Base-by-base conservation (phyloP, 2,329 filamentous ascomycete species). In the Aurifilum marmelostoma region DNA sequence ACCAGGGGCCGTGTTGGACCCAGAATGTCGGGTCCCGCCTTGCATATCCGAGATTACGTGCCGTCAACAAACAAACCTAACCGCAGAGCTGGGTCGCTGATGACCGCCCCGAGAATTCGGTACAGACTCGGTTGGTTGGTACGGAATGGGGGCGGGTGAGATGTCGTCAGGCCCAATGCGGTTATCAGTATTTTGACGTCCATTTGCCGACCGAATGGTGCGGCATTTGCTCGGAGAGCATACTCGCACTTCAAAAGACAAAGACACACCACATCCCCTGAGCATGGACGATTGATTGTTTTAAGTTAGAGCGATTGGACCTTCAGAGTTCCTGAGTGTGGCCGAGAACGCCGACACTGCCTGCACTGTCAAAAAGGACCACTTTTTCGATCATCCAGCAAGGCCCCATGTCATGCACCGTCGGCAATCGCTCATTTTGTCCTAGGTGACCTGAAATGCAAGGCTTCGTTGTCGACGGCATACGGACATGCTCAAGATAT, bases 11-110 rank as follows among this genome's bases (percentile, higher is more conserved):
- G 43, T 37, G 24, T 39, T 24, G 52, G 63, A 65, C 66, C 59
- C 63, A 62, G 59, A 16, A 52, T 21, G 52, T 66, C 54, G 64
- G 64, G 34, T 59, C 56, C n/a, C 69, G 68, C 64, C 59, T 63
- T 56, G 69, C 69, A 71, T 67, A 69, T 71, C 69, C 67, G 61
- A 63, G 60, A 69, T 66, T 67, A 65, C 21, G 64, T 68, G n/a
- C 56, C 41, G 62, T 59, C 66, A 60, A 37, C 63, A 52, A 41
- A 58, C 52, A 68, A 71, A 71, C 69, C 65, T 71, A 66, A 71
- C 67, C 69, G 63, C 69, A 71, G 59, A 66, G 69, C 59, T 65
- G 69, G 69, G 65, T 59, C 54, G 52, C 64, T 66, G 52, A 41
- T 21, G 43, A 29, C n/a, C 41, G 34, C 34, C 34, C 52, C 52